Evolutionary conservation across 2,329 filamentous ascomycete genomes (phyloP).

Genomic region (Zymoseptoria ardabiliae): DNA sequence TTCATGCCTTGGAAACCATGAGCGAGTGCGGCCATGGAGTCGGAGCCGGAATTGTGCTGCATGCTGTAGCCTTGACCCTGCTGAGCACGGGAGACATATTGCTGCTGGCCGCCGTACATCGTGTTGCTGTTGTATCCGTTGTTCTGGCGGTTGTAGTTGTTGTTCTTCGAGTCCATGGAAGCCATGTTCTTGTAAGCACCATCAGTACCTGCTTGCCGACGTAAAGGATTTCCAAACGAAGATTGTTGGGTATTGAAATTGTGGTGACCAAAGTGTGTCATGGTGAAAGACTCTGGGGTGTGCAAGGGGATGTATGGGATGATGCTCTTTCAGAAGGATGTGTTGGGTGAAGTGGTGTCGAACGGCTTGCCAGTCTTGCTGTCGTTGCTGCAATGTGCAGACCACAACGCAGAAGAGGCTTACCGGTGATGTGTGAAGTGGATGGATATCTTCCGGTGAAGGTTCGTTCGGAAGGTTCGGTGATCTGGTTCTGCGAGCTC

Average conservation of each 20-base stretch:
- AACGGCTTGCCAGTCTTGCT: constrained; percentile 1
- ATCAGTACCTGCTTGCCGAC: constrained; percentile 16
- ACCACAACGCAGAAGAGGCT: constrained; percentile 13
- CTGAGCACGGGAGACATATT: constrained; percentile 26
- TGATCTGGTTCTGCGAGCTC: constrained; percentile 3
- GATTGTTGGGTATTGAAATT: constrained; percentile 10
- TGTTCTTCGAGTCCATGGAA: constrained; percentile 29
- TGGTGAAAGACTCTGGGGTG: constrained; percentile 4
- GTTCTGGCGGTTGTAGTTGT: constrained; percentile 24
- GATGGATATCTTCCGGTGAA: constrained; percentile 21
- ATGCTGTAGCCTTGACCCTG: constrained; percentile 29
- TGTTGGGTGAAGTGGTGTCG: neutral
- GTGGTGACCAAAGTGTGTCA: constrained; percentile 9
- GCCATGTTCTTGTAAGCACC: constrained; percentile 23
- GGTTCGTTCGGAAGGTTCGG: constrained; percentile 8
- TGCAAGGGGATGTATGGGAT: constrained; percentile 4
- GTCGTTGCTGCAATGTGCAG: constrained; percentile 7
- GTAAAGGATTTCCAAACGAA: constrained; percentile 13
- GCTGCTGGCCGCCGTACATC: constrained; percentile 25
- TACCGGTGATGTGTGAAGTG: constrained; percentile 19
- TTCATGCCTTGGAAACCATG: constrained; percentile 36
- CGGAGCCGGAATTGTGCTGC: constrained; percentile 25
- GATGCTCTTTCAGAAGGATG: constrained; percentile 6
- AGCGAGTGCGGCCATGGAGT: constrained; percentile 31
- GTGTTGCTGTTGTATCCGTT: constrained; percentile 24